Evolutionary conservation across 768 basidiomycete genomes (phyloP), one percentile per base, ranked within the genome.

Genomic region (Chalciporus sphaerocephalus): DNA sequence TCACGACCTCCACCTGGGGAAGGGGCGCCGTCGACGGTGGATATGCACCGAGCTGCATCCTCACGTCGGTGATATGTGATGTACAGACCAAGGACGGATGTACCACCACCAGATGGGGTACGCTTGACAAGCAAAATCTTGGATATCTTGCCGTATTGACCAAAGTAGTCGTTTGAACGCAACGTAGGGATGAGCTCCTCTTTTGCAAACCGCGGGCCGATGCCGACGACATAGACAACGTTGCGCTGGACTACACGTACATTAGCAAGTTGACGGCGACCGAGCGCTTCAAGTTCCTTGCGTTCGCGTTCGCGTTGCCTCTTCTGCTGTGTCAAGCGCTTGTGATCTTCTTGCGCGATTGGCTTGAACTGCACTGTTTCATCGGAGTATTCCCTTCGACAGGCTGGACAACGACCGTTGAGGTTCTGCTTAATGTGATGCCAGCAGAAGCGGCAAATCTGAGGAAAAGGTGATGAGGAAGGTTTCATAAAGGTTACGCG

Each of bases 361-460:
- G 96, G 84, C 65, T 92, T 96, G 72, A 95, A 96, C 65, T 97
- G 91, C 25, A 96, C 86, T 33, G 83, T 78, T 45, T 96, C 90
- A 54, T 97, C 92, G 8, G 89, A 87, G 62, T 97, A 98, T 45
- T 87, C 78, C 53, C 94, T 76, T 58, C 96, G 78, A 70, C 96
- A 99, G 16, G 96, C 96, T 30, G 96, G 96, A 65, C 96, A 99
- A 40, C 91, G 84, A 52, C 92, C 85, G 65, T 98, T 98, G 50
- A 95, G 75, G 70, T 96, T 91, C 69, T 90, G 83, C 72, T 89
- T 87, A 76, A 96, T 95, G 70, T 98, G 93, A 69, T 99, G 91
- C 83, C 93, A 98, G 68, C 96, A 99, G 72, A 99, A 99, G 46
- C 92, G 87, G 67, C 96, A 99, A 55, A 99, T 92, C 96, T 99